These are phyloP conservation scores for Vitis vinifera DNA, from an alignment of 164 flowering plant genomes.

Conservation along the genomic window DNA sequence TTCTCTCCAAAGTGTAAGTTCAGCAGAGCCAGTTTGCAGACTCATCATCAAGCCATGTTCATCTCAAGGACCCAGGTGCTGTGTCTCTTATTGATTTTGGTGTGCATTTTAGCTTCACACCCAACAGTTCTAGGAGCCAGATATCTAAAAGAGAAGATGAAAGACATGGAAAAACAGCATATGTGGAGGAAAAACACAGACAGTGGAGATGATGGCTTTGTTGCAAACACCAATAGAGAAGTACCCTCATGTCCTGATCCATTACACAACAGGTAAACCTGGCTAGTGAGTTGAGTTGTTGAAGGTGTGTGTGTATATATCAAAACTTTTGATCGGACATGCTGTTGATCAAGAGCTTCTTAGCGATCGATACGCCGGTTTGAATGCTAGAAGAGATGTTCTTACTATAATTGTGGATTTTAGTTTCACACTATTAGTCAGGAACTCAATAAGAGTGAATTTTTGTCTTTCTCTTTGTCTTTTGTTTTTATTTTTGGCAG, in stretches of 20 bases:
- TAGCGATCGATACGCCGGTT: no score
- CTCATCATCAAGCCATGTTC: constrained; percentile 9
- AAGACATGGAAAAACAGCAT: constrained; percentile 1
- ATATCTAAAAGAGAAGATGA: constrained; percentile 10
- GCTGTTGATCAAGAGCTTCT: no score
- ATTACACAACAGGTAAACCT: constrained; percentile 32
- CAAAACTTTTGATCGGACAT: no score
- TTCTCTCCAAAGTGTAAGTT: background rate
- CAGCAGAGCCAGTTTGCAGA: background rate
- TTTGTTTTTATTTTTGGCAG: no score
- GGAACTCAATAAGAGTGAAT: no score
- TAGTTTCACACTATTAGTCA: no score
- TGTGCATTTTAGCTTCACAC: constrained; percentile 16
- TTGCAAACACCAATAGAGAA: constrained; percentile 27
- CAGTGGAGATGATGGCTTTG: constrained; percentile 16
- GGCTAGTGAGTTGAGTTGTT: no score
- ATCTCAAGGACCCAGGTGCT: constrained; percentile 10
- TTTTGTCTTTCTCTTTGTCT: no score
- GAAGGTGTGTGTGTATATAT: no score
- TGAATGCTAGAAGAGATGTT: no score
- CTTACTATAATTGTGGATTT: no score
- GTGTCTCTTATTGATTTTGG: constrained; percentile 10
- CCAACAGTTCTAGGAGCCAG: constrained; percentile 20
- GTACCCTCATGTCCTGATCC: constrained; percentile 51
- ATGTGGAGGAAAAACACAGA: background rate